Evolutionary conservation across 192 early-diverging fungal species (phyloP).

Genomic region (Diversispora eburnea): DNA sequence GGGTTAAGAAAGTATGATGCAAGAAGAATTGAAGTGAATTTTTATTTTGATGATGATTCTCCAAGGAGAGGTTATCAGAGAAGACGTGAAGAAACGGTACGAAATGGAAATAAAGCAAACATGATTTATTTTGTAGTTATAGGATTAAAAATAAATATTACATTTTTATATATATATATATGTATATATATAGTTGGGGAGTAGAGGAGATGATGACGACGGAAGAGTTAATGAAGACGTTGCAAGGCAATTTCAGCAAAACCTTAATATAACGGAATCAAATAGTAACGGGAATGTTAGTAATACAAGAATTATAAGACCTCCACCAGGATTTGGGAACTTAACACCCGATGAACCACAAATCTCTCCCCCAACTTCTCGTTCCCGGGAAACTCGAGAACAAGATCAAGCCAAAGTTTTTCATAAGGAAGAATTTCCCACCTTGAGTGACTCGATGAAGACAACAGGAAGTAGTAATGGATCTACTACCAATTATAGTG

Average conservation of each 20-base stretch:
- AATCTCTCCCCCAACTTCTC: background rate
- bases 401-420: background rate
- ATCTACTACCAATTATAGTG: background rate
- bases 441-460: background rate
- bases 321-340: slow-evolving; percentile 10
- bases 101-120: background rate
- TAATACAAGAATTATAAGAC: slow-evolving; percentile 18
- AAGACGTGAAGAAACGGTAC: slow-evolving; percentile 14
- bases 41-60: slow-evolving; percentile 27
- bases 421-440: slow-evolving; percentile 16
- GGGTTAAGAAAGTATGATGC: slow-evolving; percentile 35
- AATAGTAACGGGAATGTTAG: no score
- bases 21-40: slow-evolving; percentile 36
- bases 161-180: slow-evolving; percentile 4
- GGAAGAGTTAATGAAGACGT: background rate
- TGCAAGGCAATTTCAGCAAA: background rate
- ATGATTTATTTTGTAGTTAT: background rate
- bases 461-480: background rate
- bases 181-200: slow-evolving; percentile 29
- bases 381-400: background rate
- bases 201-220: background rate
- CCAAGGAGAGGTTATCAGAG: slow-evolving; percentile 16
- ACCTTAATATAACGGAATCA: slow-evolving; percentile 1
- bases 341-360: slow-evolving; percentile 4
- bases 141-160: no score